These are phyloP conservation scores for Boletus sensibilis DNA, from an alignment of 768 basidiomycete genomes.

Conservation along the genomic window DNA sequence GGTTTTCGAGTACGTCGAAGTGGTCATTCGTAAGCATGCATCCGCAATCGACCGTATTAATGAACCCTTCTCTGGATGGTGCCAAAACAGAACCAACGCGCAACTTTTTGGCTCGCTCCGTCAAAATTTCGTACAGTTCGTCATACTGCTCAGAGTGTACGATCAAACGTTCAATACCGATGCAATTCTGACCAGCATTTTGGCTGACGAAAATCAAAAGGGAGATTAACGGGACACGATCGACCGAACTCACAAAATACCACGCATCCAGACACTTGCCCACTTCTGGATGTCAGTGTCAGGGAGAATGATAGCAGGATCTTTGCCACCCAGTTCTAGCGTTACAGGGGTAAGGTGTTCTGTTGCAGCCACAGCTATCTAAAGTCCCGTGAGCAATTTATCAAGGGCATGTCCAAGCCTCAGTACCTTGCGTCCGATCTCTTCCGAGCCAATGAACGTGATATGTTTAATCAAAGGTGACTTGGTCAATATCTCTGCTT, in stretches of 20 bases:
- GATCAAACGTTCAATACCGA: slow-evolving; percentile 91
- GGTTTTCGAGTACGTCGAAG: slow-evolving; percentile 63
- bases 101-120: slow-evolving; percentile 62
- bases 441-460: slow-evolving; percentile 87
- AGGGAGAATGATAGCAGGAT: slow-evolving; percentile 88
- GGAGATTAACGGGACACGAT: not conserved
- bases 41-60: slow-evolving; percentile 79
- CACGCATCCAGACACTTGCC: slow-evolving; percentile 83
- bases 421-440: slow-evolving; percentile 67
- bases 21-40: slow-evolving; percentile 79
- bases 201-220: slow-evolving; percentile 52
- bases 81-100: slow-evolving; percentile 78
- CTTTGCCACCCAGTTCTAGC: slow-evolving; percentile 93
- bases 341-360: slow-evolving; percentile 88
- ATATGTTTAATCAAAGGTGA: slow-evolving; percentile 86
- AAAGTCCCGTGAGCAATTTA: slow-evolving; percentile 7
- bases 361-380: slow-evolving; percentile 84
- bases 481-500: slow-evolving; percentile 78
- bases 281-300: slow-evolving; percentile 80
- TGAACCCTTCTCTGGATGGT: slow-evolving; percentile 62
- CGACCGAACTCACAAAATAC: slow-evolving; percentile 71
- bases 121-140: slow-evolving; percentile 64
- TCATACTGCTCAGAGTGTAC: slow-evolving; percentile 80
- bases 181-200: slow-evolving; percentile 94
- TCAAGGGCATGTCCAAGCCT: slow-evolving; percentile 10